These are phyloP conservation scores for Solanum stenotomum DNA, from an alignment of 257 asterid species.

Conservation along the genomic window DNA sequence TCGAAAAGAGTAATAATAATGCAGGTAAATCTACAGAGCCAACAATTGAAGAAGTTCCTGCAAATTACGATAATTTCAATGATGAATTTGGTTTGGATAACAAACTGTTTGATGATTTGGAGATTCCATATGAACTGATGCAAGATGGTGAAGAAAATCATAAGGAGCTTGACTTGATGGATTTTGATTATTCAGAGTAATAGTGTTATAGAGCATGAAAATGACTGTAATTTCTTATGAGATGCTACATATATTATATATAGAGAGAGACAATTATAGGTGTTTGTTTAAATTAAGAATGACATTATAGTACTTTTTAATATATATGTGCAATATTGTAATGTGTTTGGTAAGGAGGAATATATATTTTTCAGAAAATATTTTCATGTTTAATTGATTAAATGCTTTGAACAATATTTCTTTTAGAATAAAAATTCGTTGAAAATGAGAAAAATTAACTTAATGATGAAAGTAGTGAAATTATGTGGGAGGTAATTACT, in stretches of 20 bases:
- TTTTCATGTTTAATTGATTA: too few species aligned
- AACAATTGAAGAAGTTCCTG: neutral
- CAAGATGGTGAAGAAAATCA: constrained; percentile 15
- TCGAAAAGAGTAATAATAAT: constrained; percentile 15
- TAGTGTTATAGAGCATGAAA: neutral
- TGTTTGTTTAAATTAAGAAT: neutral
- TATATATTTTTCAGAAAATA: too few species aligned
- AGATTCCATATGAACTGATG: constrained; percentile 10
- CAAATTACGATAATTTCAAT: constrained; percentile 4
- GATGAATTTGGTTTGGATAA: constrained; percentile 23
- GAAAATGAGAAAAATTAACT: too few species aligned
- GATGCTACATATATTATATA: neutral
- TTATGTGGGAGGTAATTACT: neutral
- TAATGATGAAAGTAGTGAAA: neutral
- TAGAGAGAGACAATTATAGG: neutral
- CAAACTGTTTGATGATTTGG: constrained; percentile 17
- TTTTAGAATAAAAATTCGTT: too few species aligned
- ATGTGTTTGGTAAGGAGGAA: neutral
- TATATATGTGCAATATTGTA: neutral
- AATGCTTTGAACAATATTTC: too few species aligned
- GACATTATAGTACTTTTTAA: neutral
- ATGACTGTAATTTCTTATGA: neutral
- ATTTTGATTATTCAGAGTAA: constrained; percentile 10
- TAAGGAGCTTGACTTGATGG: constrained; percentile 33
- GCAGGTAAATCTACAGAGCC: neutral